A percentile compares a stretch with the other conserved stretches of the same genome.
Conservation (phyloP, 371 early-diverging fungal species). For the Rhizopus microsporus region DNA sequence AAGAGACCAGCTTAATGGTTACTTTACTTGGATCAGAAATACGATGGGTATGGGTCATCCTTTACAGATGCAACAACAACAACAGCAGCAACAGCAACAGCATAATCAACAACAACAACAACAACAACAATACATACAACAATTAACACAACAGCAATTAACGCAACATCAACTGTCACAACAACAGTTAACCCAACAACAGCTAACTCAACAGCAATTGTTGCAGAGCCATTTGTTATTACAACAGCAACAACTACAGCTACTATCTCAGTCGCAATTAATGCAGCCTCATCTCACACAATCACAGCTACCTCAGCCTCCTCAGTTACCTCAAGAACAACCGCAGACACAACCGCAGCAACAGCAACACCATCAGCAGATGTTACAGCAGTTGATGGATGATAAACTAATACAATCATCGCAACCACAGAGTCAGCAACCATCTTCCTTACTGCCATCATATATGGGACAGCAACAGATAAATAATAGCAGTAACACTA, state of each 20-base stretch:
- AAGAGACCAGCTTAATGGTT: slow-evolving; percentile 52
- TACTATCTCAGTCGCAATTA: slow-evolving; percentile 11
- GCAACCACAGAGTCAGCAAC: slow-evolving; percentile 11
- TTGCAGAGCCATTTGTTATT: not conserved
- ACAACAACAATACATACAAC: slow-evolving; percentile 9
- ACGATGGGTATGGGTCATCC: slow-evolving; percentile 20
- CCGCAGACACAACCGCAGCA: slow-evolving; percentile 10
- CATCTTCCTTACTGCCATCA: not conserved
- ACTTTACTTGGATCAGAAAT: slow-evolving; percentile 48
- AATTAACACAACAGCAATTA: slow-evolving; percentile 13
- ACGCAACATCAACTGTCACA: slow-evolving; percentile 4
- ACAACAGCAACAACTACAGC: slow-evolving; percentile 23
- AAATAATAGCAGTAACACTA: not conserved
- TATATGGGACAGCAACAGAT: not conserved
- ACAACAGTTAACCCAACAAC: slow-evolving; percentile 10
- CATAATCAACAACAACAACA: slow-evolving; percentile 20
- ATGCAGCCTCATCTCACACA: not conserved
- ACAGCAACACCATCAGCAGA: slow-evolving; percentile 21
- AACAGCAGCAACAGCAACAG: slow-evolving; percentile 20
- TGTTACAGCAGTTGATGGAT: slow-evolving; percentile 13
- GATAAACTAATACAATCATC: slow-evolving; percentile 12
- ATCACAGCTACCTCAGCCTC: slow-evolving; percentile 14
- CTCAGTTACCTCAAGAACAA: slow-evolving; percentile 15
- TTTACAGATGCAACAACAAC: slow-evolving; percentile 24
- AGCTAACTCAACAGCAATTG: not conserved